A percentile compares a stretch with the other conserved stretches of the same genome.
Conservation (phyloP, 2,329 filamentous ascomycete genomes). For the Cordyceps pruinosa region DNA sequence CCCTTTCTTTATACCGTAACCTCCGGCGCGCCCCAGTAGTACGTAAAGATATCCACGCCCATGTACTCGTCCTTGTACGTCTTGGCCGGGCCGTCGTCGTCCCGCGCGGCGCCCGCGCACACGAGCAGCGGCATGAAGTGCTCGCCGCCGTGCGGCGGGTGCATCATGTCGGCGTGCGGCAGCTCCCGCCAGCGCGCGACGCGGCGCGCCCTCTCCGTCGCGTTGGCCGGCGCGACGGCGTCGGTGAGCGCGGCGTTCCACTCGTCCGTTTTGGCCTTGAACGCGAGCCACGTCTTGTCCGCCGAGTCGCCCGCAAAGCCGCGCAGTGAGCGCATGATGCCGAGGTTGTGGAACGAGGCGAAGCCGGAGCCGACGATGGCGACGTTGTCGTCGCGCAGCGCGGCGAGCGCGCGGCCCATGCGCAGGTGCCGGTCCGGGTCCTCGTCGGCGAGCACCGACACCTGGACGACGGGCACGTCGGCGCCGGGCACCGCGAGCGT, state of each 20-base stretch:
- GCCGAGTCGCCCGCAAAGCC: background rate
- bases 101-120: conserved; percentile 41
- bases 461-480: conserved; percentile 47
- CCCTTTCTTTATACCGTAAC: conserved; percentile 19
- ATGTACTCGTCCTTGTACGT: conserved; percentile 42
- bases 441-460: conserved; percentile 48
- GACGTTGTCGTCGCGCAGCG: conserved; percentile 45
- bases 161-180: conserved; percentile 44
- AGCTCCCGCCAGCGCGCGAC: conserved; percentile 42
- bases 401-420: conserved; percentile 45
- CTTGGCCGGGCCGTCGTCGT: conserved; percentile 33
- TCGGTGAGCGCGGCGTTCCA: conserved; percentile 43
- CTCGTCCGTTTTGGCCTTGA: conserved; percentile 23
- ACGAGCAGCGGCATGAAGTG: conserved; percentile 55
- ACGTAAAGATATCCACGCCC: conserved; percentile 46
- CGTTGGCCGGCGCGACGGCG: conserved; percentile 28
- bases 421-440: conserved; percentile 40
- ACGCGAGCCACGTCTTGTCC: conserved; percentile 11
- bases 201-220: conserved; percentile 29
- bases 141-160: conserved; percentile 47
- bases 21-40: conserved; percentile 40
- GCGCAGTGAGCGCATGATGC: conserved; percentile 34
- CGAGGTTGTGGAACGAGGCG: conserved; percentile 50
- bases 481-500: conserved; percentile 46
- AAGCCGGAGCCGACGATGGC: conserved; percentile 55